A percentile compares a stretch with the other conserved stretches of the same genome.
phyloP scores from a whole-genome alignment of 2,329 filamentous ascomycete species.

The Talaromyces verruculosus region DNA sequence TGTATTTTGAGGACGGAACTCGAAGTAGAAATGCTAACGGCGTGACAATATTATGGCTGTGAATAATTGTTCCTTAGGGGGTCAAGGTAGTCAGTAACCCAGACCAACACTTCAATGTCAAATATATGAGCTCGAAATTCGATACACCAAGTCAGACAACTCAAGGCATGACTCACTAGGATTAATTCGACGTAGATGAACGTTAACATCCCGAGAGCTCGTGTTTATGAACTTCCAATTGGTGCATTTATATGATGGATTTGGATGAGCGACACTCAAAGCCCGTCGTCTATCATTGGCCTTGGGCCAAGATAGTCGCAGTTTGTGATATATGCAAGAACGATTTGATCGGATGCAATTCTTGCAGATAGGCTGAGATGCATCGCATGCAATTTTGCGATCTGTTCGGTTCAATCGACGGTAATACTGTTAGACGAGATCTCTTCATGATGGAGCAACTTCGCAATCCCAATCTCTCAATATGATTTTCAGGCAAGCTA shows the following conservation, averaged over 20 bases:
- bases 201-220: background rate
- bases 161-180: background rate
- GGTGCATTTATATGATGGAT: background rate
- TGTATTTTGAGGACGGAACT: background rate
- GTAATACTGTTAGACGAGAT: background rate
- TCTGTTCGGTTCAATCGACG: background rate
- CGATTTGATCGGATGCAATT: constrained; percentile 13
- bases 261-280: background rate
- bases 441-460: background rate
- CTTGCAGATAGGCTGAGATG: background rate
- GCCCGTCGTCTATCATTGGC: constrained; percentile 10
- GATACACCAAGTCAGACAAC: background rate
- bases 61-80: background rate
- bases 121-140: background rate
- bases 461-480: background rate
- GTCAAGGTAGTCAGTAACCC: background rate
- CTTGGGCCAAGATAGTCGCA: constrained; percentile 10
- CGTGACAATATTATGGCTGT: background rate
- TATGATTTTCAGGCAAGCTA: background rate
- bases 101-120: background rate
- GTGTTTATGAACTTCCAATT: constrained; percentile 12
- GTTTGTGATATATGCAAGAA: constrained; percentile 4
- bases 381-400: constrained; percentile 17
- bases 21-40: background rate
- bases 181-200: background rate